Conservation (phyloP, 1,284 basidiomycete genomes). For the Lentinus polychrous region DNA sequence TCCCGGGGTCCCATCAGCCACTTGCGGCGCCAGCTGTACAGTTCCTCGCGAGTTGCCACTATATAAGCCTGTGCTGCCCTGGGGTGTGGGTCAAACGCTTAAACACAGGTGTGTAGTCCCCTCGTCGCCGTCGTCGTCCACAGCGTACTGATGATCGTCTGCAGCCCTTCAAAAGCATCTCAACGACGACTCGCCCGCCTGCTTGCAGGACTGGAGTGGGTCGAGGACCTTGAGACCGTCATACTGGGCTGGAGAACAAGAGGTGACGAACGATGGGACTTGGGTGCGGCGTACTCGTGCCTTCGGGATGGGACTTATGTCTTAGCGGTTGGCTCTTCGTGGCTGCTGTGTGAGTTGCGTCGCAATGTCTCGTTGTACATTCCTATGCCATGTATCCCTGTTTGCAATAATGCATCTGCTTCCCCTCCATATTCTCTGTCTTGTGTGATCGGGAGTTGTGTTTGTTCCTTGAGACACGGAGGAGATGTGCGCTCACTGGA, state of each 20-base stretch:
- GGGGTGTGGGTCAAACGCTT: conserved; percentile 38
- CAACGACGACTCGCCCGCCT: conserved; percentile 73
- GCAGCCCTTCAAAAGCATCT: conserved; percentile 79
- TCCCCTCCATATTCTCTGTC: not conserved
- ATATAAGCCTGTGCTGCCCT: conserved; percentile 14
- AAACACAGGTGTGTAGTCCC: conserved; percentile 53
- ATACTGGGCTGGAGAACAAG: conserved; percentile 65
- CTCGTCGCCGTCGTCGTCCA: conserved; percentile 2
- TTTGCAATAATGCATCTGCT: conserved; percentile 2
- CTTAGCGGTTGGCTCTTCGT: conserved; percentile 51
- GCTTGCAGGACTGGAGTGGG: conserved; percentile 53
- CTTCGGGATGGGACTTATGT: conserved; percentile 26
- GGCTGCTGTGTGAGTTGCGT: conserved; percentile 56
- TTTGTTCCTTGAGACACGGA: not conserved
- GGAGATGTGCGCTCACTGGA: not conserved
- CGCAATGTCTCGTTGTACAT: conserved; percentile 89
- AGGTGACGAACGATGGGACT: conserved; percentile 59
- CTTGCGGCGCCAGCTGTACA: conserved; percentile 26
- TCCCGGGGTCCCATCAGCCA: conserved; percentile 27
- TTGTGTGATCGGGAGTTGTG: not conserved
- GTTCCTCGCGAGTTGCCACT: conserved; percentile 22
- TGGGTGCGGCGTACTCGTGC: conserved; percentile 72
- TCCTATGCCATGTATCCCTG: conserved; percentile 11
- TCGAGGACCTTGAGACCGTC: conserved; percentile 86
- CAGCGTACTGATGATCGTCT: conserved; percentile 8